Evolutionary conservation across 2,329 filamentous ascomycete genomes (phyloP), one percentile per base, ranked within the genome.

Genomic region (Thermothelomyces thermophilus): DNA sequence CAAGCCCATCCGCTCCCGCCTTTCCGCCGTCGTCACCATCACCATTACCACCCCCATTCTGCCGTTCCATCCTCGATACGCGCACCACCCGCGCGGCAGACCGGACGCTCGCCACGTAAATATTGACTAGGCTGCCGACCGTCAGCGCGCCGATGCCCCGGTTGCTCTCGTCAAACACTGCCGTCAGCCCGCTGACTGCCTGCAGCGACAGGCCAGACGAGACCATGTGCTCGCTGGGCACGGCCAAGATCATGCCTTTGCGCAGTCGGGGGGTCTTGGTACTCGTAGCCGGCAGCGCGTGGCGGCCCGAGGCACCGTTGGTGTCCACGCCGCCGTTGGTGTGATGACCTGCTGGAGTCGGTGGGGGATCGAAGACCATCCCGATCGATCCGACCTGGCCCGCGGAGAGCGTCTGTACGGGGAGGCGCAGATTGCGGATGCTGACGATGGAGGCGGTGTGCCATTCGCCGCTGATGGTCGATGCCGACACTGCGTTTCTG

Each of bases 301-400:
- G 24, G 9, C 24, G 24, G 24, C 9, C 24, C 5, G 24, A 9
- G 9, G 24, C 24, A 26, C 24, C 35, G 58, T 66, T 63, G 4
- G 62, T 59, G 4, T 57, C 41, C n/a, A 1, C 22, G 14, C 36
- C 17, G 11, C 16, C 33, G 66, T 64, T 20, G 9, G 16, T 14
- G 13, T 68, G 64, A 14, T 68, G 64, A 14, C 64, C 54, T 1
- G 11, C 54, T 1, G 11, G 8, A 10, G 33, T 2, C 28, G 40
- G 24, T 8, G 67, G 59, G 4, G 68, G 62, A 28, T 77, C 71
- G n/a, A 85, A 75, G 2, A 85, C 76, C 44, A 97, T 73, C 0
- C 90, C 91, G 47, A 98, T 78, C 0, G 90, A 96, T 1, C 91
- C 93, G 5, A 91, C 90, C 67, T 98, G 91, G 9, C 88, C 89